Conservation (phyloP, 225 moss, liverwort and hornwort genomes). For the Physcomitrium patens region DNA sequence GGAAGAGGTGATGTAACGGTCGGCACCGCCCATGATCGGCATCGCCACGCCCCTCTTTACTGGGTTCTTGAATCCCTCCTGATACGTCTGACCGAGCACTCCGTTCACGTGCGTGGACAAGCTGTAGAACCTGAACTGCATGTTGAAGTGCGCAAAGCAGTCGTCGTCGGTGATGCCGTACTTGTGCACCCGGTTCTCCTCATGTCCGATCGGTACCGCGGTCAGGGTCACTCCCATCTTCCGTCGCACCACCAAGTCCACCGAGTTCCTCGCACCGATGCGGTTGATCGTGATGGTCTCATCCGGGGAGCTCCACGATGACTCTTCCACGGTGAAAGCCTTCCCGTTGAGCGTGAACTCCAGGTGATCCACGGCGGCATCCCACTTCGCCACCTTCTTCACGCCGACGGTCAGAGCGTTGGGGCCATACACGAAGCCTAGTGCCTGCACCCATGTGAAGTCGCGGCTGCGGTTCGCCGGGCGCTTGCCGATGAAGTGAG, state of each 20-base stretch:
- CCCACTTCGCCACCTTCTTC: constrained; percentile 54
- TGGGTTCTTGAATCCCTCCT: constrained; percentile 20
- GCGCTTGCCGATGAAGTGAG: constrained; percentile 52
- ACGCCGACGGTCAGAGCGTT: constrained; percentile 43
- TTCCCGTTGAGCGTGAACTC: constrained; percentile 24
- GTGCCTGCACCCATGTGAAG: constrained; percentile 63
- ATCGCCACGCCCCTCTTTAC: constrained; percentile 6
- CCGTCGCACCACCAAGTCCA: constrained; percentile 47
- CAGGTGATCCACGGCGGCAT: constrained; percentile 44
- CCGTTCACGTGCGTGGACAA: constrained; percentile 30
- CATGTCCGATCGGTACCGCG: constrained; percentile 34
- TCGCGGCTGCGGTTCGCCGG: constrained; percentile 51
- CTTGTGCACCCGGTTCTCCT: constrained; percentile 20
- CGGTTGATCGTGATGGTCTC: constrained; percentile 13
- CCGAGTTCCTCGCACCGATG: constrained; percentile 11
- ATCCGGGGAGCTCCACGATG: constrained; percentile 15
- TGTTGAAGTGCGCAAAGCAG: constrained; percentile 41
- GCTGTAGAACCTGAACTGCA: constrained; percentile 33
- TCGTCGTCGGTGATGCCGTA: constrained; percentile 29
- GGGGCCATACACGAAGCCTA: constrained; percentile 50
- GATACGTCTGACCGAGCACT: constrained; percentile 34
- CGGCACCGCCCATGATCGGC: constrained; percentile 22
- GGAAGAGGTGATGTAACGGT: constrained; percentile 16
- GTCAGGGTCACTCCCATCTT: constrained; percentile 22
- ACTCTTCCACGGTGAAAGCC: constrained; percentile 1